These are phyloP conservation scores for Nannochloris sp. DNA, from an alignment of 139 green algal species.

Conservation along the genomic window DNA sequence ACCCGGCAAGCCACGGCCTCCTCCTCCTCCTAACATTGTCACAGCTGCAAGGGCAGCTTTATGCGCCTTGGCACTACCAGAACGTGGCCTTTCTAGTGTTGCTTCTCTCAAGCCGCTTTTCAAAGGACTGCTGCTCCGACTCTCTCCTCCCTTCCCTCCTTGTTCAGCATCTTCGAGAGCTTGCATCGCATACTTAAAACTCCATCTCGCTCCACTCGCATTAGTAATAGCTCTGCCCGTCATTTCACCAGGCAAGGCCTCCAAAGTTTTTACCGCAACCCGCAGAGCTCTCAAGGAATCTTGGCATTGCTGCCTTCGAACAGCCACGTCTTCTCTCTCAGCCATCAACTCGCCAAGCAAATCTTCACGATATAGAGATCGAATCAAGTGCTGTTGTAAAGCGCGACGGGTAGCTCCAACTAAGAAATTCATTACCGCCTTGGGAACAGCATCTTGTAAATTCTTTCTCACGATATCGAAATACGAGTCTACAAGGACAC, in stretches of 20 bases:
- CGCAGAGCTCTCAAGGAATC: slow-evolving; percentile 36
- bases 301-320: slow-evolving; percentile 41
- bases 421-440: slow-evolving; percentile 93
- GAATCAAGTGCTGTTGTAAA: slow-evolving; percentile 83
- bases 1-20: too few species aligned
- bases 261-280: slow-evolving; percentile 41
- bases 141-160: neutral
- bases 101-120: neutral
- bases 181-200: slow-evolving; percentile 9
- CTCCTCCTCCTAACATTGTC: too few species aligned
- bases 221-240: slow-evolving; percentile 4
- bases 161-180: neutral
- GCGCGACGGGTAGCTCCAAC: slow-evolving; percentile 65
- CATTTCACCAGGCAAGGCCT: slow-evolving; percentile 47
- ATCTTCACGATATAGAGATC: slow-evolving; percentile 75
- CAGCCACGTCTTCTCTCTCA: slow-evolving; percentile 71
- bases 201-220: slow-evolving; percentile 3
- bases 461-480: slow-evolving; percentile 84
- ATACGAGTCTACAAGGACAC: slow-evolving; percentile 81
- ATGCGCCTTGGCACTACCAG: too few species aligned
- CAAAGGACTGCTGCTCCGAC: neutral
- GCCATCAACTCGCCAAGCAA: slow-evolving; percentile 62
- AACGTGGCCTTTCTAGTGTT: too few species aligned
- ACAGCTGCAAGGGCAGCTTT: neutral
- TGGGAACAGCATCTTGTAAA: slow-evolving; percentile 83